A percentile compares a stretch with the other conserved stretches of the same genome.
phyloP scores from a whole-genome alignment of 805 yeast species.

The Candida bentonensis region DNA sequence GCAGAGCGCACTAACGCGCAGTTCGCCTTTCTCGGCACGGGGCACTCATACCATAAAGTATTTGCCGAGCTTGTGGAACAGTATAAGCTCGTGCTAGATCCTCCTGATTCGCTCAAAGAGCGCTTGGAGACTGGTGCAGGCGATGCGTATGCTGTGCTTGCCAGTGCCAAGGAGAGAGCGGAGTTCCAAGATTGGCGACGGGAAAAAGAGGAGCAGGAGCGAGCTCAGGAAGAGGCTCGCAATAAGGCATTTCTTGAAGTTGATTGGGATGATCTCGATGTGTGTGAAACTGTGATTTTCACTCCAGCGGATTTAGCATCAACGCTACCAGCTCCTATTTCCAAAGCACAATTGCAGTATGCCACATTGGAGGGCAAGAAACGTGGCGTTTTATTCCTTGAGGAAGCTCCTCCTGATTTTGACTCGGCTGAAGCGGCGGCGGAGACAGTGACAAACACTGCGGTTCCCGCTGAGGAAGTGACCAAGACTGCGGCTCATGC shows the following conservation, averaged over 20 bases:
- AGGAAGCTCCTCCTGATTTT: conserved; percentile 30
- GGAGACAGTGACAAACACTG: background rate
- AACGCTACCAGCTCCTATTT: conserved; percentile 37
- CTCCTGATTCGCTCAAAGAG: conserved; percentile 13
- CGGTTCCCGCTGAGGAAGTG: conserved; percentile 3
- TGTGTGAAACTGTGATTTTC: conserved; percentile 57
- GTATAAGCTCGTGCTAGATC: conserved; percentile 30
- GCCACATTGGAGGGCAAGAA: conserved; percentile 45
- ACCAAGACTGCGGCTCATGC: conserved; percentile 5
- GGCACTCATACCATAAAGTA: conserved; percentile 45
- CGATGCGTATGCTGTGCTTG: conserved; percentile 26
- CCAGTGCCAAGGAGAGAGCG: conserved; percentile 41
- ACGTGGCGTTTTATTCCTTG: conserved; percentile 22
- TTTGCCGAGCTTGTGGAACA: conserved; percentile 40
- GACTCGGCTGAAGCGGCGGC: conserved; percentile 11
- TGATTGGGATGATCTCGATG: conserved; percentile 76
- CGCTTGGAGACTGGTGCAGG: conserved; percentile 18
- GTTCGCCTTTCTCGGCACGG: conserved; percentile 49
- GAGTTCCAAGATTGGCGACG: conserved; percentile 29
- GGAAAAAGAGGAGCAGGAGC: conserved; percentile 23
- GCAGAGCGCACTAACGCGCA: conserved; percentile 28
- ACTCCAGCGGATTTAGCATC: conserved; percentile 34
- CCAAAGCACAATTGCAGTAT: conserved; percentile 43
- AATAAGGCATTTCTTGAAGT: conserved; percentile 47
- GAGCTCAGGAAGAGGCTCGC: conserved; percentile 22